Base-by-base conservation (phyloP, 2,329 filamentous ascomycete genomes). In the Paracoccidioides lutzii region DNA sequence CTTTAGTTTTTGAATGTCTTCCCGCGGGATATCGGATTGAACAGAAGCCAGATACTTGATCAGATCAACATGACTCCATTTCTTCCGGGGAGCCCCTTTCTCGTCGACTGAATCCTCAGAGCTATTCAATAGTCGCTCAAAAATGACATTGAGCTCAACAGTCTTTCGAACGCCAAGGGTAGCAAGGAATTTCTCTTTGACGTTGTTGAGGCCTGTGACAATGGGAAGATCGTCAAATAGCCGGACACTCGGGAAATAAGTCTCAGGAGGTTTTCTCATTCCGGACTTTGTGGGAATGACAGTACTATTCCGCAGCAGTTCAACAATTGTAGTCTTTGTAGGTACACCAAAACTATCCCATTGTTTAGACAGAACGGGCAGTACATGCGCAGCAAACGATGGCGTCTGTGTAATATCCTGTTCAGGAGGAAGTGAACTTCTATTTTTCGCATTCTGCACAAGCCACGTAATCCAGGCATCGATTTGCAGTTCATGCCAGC, bases 11-110 rank as follows among this genome's bases (percentile, higher is more conserved):
- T 81, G 83, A 55, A 96, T 79, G 67, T 98, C 93, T 52, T 84
- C 84, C 8, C 74, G 70, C 0, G 93, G 93, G 58, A 98, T 96
- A 62, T 98, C 93, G 53, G 87, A 81, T 58, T 82, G 83, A 33
- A 98, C 93, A 7, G 90, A 95, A 9, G 91, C 82, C 45, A 98
- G 80, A 64, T 98, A 98, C 63, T 90, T 91, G 70, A 98, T 90
- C 32, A 98, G 76, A 67, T 98, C 91, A 58, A 95, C 83, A 67
- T 97, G 91, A 57, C 89, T 96, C 88, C 88, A 95, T 68, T 84
- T 83, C 58, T 78, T 57, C 30, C 57, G 57, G 12, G 55, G 30
- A 32, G 74, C 72, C 28, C 75, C 76, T 41, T 71, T 72, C 32
- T 79, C 78, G 22, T 73, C 69, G 22, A 68, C 66, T 2, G 69